A percentile compares a stretch with the other conserved stretches of the same genome.
phyloP scores from a whole-genome alignment of 2,329 filamentous ascomycete genomes.

The Nemania bipapillata region DNA sequence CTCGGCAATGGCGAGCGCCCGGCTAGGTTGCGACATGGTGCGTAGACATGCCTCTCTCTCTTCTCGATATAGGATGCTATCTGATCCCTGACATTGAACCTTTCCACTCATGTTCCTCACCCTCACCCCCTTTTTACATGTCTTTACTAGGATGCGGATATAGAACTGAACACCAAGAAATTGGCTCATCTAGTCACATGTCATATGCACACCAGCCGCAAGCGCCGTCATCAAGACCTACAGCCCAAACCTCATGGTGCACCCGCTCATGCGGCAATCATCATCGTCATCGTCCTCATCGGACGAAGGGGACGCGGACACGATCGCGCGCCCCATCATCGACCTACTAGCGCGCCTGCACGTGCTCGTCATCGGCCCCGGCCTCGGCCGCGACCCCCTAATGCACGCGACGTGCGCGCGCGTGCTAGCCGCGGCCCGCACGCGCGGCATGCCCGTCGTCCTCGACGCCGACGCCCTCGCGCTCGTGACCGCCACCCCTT shows the following conservation, averaged over 20 bases:
- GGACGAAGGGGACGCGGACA: constrained; percentile 65
- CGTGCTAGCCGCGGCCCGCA: constrained; percentile 81
- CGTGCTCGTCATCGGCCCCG: constrained; percentile 91
- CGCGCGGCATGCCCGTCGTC: constrained; percentile 79
- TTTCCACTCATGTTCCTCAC: too few species aligned
- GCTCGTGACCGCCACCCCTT: constrained; percentile 78
- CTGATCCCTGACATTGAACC: too few species aligned
- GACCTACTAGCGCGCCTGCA: constrained; percentile 87
- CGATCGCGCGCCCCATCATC: constrained; percentile 75
- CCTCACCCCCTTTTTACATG: background rate
- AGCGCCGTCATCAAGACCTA: constrained; percentile 94
- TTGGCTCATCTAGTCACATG: constrained; percentile 73
- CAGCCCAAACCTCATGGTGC: constrained; percentile 98
- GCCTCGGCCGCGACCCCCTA: constrained; percentile 85
- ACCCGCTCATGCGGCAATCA: constrained; percentile 89
- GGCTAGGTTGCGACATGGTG: constrained; percentile 91
- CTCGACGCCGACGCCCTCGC: constrained; percentile 90
- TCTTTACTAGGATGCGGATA: background rate
- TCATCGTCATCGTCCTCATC: constrained; percentile 61
- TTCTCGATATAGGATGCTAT: background rate
- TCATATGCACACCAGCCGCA: constrained; percentile 93
- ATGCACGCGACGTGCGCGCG: constrained; percentile 87
- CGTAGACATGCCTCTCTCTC: constrained; percentile 31
- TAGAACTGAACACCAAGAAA: constrained; percentile 10
- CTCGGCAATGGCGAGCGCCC: constrained; percentile 94